Evolutionary conservation across 2,329 filamentous ascomycete genomes (phyloP), one percentile per base, ranked within the genome.

Genomic region (Fusarium avenaceum): DNA sequence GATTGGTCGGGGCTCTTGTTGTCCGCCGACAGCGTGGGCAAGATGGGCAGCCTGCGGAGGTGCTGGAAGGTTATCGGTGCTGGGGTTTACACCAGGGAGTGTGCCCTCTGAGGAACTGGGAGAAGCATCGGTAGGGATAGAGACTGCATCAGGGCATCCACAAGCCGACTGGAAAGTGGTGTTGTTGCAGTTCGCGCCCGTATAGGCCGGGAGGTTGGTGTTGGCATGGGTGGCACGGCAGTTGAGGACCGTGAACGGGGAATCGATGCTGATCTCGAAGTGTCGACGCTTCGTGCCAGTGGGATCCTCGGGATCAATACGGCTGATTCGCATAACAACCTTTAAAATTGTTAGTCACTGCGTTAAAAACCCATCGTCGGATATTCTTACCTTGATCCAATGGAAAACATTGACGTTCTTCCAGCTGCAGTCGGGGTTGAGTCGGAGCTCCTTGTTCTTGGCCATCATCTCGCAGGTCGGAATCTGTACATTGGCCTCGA

Each of bases 261-360:
- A 97, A 79, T 97, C 94, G 72, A 97, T 97, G 70, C 93, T 97
- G 73, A 97, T 97, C 78, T 97, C 94, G 71, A 97, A 97, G 76
- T 97, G 94, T 33, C 94, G 88, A 67, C 94, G 88, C 75, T 94
- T 94, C 66, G 83, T 85, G 35, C 85, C 86, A 1, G 83, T 84
- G 0, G 93, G 89, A 73, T 97, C 92, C 13, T 90, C 88, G 39
- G 90, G 87, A 72, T 97, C 94, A 15, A 91, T 83, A 72, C 93
- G 93, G 30, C 94, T 97, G 46, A 97, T 90, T 52, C 94, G 91
- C 89, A 97, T 92, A 64, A 97, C 93, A 75, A 97, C 93, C 92
- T 95, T 57, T 74, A 57, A 35, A 28, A 44, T 7, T 9, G n/a
- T 53, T 38, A 63, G 50, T 22, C 45, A 7, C 20, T 33, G 14